Evolutionary conservation across 305 asterid species (phyloP), one percentile per base, ranked within the genome.

Genomic region (Salvia sclarea): DNA sequence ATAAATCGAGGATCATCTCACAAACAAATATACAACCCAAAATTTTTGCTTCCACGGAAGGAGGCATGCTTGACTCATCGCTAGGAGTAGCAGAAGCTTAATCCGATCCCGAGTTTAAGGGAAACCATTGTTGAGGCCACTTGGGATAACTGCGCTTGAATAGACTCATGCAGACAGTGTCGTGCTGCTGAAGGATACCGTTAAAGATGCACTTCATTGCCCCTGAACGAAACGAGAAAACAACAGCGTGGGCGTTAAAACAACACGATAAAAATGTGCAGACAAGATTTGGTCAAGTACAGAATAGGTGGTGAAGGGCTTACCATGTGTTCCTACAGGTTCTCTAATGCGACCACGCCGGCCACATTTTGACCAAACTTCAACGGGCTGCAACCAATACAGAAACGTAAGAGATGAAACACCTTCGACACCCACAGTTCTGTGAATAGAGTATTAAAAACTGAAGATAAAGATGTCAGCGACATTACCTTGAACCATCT

Each of bases 281-380:
- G n/a, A n/a, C n/a, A n/a, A n/a, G n/a, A n/a, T n/a, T n/a, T n/a
- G n/a, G n/a, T n/a, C n/a, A n/a, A n/a, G n/a, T n/a, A n/a, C n/a
- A n/a, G n/a, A n/a, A n/a, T n/a, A n/a, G n/a, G n/a, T n/a, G n/a
- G n/a, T 8, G 40, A 10, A 25, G 64, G 52, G 43, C 85, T 55
- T 87, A 94, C 99, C 99, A 53, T 94, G 99, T 59, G 99, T 94
- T 75, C 99, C 99, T 30, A 91, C 92, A 11, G 99, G 96, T 81
- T 94, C 99, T 84, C 83, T 94, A 63, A 94, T 76, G 69, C 97
- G 96, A 70, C 99, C 98, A 44, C 97, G 96, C 6, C 94, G 92
- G 40, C 99, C 98, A 50, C 88, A 79, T 78, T 94, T 94, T 57
- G 99, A 78, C 95, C 88, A 86, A 53, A 94, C 84, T 80, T 94